Conservation (phyloP, 129 eudicot genomes). For the Kitagawia praeruptora region DNA sequence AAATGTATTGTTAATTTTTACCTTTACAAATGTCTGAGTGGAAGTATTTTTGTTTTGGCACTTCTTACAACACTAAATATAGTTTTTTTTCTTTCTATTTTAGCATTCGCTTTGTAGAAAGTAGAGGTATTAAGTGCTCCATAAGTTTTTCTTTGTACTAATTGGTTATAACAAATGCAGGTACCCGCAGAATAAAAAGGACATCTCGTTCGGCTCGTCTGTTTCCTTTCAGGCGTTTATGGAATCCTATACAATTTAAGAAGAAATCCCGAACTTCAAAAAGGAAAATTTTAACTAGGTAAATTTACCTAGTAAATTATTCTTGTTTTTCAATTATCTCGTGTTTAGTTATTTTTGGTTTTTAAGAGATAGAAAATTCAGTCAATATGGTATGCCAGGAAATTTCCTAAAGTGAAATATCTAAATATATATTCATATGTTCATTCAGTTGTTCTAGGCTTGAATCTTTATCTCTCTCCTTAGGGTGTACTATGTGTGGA, state of each 20-base stretch:
- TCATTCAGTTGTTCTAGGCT: background rate
- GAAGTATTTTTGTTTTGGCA: background rate
- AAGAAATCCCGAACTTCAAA: constrained; percentile 36
- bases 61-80: background rate
- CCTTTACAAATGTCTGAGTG: background rate
- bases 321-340: background rate
- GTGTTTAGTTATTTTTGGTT: background rate
- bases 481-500: background rate
- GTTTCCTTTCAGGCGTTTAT: constrained; percentile 57
- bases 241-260: constrained; percentile 41
- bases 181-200: constrained; percentile 34
- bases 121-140: background rate
- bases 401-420: background rate
- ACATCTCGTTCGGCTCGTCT: constrained; percentile 14
- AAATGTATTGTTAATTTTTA: background rate
- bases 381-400: background rate
- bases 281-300: constrained; percentile 28
- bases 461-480: background rate
- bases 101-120: constrained; percentile 5
- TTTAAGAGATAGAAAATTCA: background rate
- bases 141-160: background rate
- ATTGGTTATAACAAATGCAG: constrained; percentile 29
- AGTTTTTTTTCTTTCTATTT: background rate
- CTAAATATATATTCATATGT: background rate
- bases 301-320: constrained; percentile 16